These are phyloP conservation scores for Nevesoporus exiguus DNA, from an alignment of 768 basidiomycete species.

Conservation along the genomic window DNA sequence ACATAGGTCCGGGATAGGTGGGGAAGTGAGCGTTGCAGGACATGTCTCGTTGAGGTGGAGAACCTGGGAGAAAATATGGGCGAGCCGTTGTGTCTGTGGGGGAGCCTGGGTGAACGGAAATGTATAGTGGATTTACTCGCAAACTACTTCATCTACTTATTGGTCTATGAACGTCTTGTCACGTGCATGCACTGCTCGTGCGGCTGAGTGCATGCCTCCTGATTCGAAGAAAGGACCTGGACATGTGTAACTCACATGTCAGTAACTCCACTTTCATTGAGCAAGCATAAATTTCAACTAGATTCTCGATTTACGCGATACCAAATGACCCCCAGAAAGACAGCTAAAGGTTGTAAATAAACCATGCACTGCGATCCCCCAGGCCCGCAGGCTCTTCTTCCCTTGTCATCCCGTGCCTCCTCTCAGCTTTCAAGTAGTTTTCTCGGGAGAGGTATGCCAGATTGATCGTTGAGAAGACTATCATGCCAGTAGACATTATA, in stretches of 20 bases:
- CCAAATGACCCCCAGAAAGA: background rate
- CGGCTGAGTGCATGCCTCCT: too few relatives aligned
- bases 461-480: constrained; percentile 37
- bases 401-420: constrained; percentile 29
- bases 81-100: constrained; percentile 63
- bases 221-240: too few relatives aligned
- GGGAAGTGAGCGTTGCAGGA: constrained; percentile 27
- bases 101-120: constrained; percentile 50
- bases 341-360: constrained; percentile 43
- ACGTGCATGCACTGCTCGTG: too few relatives aligned
- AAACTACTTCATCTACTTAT: background rate
- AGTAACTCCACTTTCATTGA: background rate
- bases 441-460: constrained; percentile 38
- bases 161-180: background rate
- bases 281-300: too few relatives aligned
- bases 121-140: constrained; percentile 4
- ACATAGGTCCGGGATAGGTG: constrained; percentile 48
- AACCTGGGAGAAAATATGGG: constrained; percentile 65
- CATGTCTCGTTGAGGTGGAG: constrained; percentile 48
- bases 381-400: constrained; percentile 39
- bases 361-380: constrained; percentile 54
- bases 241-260: too few relatives aligned
- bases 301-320: background rate
- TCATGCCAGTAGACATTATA: constrained; percentile 39
- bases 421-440: constrained; percentile 45